Percentiles rank a stretch among this genome's conserved stretches.
phyloP scores from a whole-genome alignment of 768 basidiomycete species.

The Guyanaporus albipodus region DNA sequence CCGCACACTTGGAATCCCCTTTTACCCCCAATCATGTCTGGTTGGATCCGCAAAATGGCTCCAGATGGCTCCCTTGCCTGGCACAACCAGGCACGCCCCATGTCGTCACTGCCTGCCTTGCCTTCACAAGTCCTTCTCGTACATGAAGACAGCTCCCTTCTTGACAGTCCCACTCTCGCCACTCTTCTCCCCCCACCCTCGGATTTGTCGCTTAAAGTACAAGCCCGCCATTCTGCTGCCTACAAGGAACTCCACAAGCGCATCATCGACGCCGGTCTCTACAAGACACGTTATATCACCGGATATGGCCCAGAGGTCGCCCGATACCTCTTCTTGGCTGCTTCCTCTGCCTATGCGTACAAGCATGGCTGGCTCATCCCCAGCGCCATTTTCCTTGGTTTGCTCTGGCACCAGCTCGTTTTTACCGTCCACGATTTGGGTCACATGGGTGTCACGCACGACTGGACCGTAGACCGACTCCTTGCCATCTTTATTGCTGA shows the following conservation, averaged over 20 bases:
- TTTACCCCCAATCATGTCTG: constrained; percentile 80
- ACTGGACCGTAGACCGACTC: constrained; percentile 77
- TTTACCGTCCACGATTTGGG: constrained; percentile 94
- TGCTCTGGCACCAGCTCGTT: constrained; percentile 93
- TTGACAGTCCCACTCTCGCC: constrained; percentile 36
- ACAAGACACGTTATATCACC: constrained; percentile 74
- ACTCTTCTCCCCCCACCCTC: constrained; percentile 53
- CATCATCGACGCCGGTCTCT: constrained; percentile 76
- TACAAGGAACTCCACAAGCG: constrained; percentile 77
- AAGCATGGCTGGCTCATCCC: constrained; percentile 57
- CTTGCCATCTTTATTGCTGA: constrained; percentile 78
- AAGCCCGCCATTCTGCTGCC: constrained; percentile 67
- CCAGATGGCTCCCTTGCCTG: constrained; percentile 45
- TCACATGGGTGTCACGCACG: constrained; percentile 89
- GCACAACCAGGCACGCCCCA: constrained; percentile 57
- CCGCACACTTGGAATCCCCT: constrained; percentile 65
- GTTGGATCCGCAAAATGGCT: constrained; percentile 66
- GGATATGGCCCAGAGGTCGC: constrained; percentile 88
- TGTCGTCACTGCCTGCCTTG: constrained; percentile 32
- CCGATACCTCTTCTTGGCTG: constrained; percentile 70
- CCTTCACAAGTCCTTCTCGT: constrained; percentile 64
- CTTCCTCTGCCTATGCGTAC: constrained; percentile 59
- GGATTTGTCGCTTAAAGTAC: constrained; percentile 49
- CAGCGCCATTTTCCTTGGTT: constrained; percentile 79
- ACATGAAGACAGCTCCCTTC: constrained; percentile 33